Percentiles rank a stretch among this genome's conserved stretches.
phyloP scores from a whole-genome alignment of 495 filamentous ascomycete species.

The Tuber microsphaerosporum region DNA sequence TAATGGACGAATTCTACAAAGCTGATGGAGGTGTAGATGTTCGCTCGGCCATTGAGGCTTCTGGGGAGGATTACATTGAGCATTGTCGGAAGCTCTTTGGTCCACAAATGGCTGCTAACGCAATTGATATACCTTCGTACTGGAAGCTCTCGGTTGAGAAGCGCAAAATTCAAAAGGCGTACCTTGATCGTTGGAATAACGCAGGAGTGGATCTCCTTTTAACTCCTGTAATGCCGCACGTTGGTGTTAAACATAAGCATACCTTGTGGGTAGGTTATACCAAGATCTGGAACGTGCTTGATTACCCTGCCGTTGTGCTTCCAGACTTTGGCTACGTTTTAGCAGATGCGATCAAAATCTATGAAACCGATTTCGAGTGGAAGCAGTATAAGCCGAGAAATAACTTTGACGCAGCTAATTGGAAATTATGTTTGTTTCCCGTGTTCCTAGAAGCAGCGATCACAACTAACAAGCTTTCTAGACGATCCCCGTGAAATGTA shows the following conservation, averaged over 20 bases:
- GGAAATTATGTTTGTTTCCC: constrained; percentile 34
- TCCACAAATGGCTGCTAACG: background rate
- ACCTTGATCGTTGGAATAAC: constrained; percentile 53
- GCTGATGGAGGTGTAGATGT: constrained; percentile 55
- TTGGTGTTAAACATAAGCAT: constrained; percentile 38
- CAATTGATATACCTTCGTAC: constrained; percentile 38
- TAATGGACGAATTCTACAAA: constrained; percentile 46
- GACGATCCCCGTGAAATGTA: constrained; percentile 58
- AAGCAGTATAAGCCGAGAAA: constrained; percentile 37
- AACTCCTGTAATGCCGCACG: constrained; percentile 40
- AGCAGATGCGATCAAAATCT: constrained; percentile 7
- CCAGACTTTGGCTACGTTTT: constrained; percentile 16
- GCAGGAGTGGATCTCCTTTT: constrained; percentile 39
- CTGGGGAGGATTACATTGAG: constrained; percentile 51
- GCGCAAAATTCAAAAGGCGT: constrained; percentile 52
- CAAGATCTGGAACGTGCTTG: constrained; percentile 28
- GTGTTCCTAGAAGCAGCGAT: background rate
- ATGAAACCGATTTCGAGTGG: background rate
- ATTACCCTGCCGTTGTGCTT: constrained; percentile 21
- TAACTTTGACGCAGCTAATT: constrained; percentile 41
- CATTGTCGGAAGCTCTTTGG: background rate
- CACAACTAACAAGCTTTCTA: constrained; percentile 12
- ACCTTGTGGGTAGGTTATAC: constrained; percentile 40
- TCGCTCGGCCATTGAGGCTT: constrained; percentile 45
- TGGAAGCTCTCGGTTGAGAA: constrained; percentile 51